Conservation (phyloP, 495 filamentous ascomycete species). For the Xylaria grammica region DNA sequence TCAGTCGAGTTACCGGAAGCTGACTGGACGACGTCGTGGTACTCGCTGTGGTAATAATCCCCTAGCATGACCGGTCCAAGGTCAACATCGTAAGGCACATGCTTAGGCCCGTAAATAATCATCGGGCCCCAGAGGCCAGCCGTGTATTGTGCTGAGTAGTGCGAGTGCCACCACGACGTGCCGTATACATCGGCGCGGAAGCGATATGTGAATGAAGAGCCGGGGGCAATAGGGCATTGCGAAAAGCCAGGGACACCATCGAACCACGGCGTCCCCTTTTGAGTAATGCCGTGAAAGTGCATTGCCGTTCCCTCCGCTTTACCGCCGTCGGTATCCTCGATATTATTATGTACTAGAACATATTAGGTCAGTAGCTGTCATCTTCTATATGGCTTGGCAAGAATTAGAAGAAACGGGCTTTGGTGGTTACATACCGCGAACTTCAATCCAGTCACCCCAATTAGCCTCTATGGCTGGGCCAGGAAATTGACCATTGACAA, state of each 20-base stretch:
- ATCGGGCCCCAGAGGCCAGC: conserved; percentile 57
- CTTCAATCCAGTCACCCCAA: conserved; percentile 64
- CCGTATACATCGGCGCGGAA: conserved; percentile 61
- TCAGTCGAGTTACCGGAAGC: neutral
- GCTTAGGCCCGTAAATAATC: conserved; percentile 46
- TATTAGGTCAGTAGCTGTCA: too few relatives aligned
- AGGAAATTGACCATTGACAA: conserved; percentile 64
- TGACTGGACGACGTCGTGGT: conserved; percentile 30
- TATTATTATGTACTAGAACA: too few relatives aligned
- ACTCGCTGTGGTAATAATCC: conserved; percentile 46
- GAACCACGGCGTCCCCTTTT: conserved; percentile 44
- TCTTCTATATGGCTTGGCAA: too few relatives aligned
- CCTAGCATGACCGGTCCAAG: conserved; percentile 43
- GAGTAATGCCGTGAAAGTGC: conserved; percentile 43
- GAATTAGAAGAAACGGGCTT: too few relatives aligned
- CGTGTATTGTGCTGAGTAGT: conserved; percentile 58
- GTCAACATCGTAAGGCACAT: conserved; percentile 45
- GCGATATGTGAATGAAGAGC: conserved; percentile 53
- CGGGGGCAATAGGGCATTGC: conserved; percentile 57
- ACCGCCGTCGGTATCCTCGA: conserved; percentile 36
- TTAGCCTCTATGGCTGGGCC: conserved; percentile 60
- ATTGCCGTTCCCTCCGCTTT: conserved; percentile 43
- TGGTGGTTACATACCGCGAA: too few relatives aligned
- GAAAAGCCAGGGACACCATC: conserved; percentile 53
- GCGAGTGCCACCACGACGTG: conserved; percentile 62